Base-by-base conservation (phyloP, 2,329 filamentous ascomycete genomes). In the Chrysoporthe cubensis region DNA sequence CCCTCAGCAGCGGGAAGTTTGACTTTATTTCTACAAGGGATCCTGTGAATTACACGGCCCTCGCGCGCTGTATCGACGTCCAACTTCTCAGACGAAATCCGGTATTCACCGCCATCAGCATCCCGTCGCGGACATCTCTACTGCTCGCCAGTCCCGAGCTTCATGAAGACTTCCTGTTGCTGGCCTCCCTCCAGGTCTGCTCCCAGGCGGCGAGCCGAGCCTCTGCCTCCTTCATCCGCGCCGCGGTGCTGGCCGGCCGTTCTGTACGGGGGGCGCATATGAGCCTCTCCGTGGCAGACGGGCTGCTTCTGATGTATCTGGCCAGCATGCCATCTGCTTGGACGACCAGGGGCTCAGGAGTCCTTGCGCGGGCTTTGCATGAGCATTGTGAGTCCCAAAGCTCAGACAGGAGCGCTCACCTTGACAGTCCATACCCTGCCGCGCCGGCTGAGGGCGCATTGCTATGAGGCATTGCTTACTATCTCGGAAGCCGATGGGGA, bases 191-290 rank as follows among this genome's bases (percentile, higher is more conserved):
- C 66, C 43, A 60, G 2, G 21, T 18, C 44, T 52, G 18, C 14
- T 57, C 50, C 66, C 66, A 68, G 11, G 32, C 43, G n/a, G 34
- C 40, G 37, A 65, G 62, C 32, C 14, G 54, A 42, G 48, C 48
- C 62, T 54, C 62, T 58, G 46, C 42, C 34, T 68, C 50, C 54
- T 58, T 66, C 52, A 32, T 43, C 37, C 62, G 48, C 5, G 37
- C 37, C 42, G 62, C 52, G 6, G 21, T 4, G 40, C 40, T 57
- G n/a, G 14, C 2, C 18, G 18, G 32, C 21, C 18, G 18, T n/a
- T 44, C 44, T 21, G 50, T 7, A 14, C 42, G n/a, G 52, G 62
- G 40, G 11, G 54, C 34, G 43, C 46, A 48, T 40, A 48, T 46
- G 16, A 58, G 43, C 8, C 54, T 58, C 32, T 58, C 63, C 1